A percentile compares a stretch with the other conserved stretches of the same genome.
Conservation (phyloP, 2,329 filamentous ascomycete genomes). For the Aspergillus intermedius region DNA sequence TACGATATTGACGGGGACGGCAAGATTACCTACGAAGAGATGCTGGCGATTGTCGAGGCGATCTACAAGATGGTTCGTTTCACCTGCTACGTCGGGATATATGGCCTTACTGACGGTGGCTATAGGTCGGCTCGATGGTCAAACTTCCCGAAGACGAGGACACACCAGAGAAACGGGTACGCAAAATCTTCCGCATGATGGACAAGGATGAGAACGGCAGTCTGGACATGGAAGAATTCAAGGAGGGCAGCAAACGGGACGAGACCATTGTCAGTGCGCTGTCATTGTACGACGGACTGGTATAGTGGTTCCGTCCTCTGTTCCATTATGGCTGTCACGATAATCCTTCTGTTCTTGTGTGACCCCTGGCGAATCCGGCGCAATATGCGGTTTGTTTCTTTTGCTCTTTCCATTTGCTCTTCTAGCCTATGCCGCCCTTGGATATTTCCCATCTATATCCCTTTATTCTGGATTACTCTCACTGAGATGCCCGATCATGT, state of each 20-base stretch:
- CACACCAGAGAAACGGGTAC: slow-evolving; percentile 95
- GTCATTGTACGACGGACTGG: slow-evolving; percentile 91
- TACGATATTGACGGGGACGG: slow-evolving; percentile 99
- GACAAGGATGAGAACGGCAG: slow-evolving; percentile 99
- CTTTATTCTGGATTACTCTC: no score
- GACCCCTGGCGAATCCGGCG: slow-evolving; percentile 3
- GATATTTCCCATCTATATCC: no score
- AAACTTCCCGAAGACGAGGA: slow-evolving; percentile 98
- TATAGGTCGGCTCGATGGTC: slow-evolving; percentile 94
- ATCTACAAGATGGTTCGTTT: slow-evolving; percentile 95
- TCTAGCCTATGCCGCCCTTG: not conserved
- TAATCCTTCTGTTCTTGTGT: not conserved
- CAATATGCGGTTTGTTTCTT: not conserved
- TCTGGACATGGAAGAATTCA: slow-evolving; percentile 95
- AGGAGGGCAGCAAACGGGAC: slow-evolving; percentile 97
- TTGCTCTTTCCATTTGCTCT: not conserved
- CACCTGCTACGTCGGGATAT: slow-evolving; percentile 3
- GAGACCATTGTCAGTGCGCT: slow-evolving; percentile 97
- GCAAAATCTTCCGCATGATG: slow-evolving; percentile 99
- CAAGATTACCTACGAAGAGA: slow-evolving; percentile 98
- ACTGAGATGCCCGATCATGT: no score
- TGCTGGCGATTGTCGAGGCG: slow-evolving; percentile 96
- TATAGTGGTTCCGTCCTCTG: slow-evolving; percentile 45
- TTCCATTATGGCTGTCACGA: not conserved
- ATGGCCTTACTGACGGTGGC: slow-evolving; percentile 4